Conservation (phyloP, 441 rosid species). For the Hura crepitans region DNA sequence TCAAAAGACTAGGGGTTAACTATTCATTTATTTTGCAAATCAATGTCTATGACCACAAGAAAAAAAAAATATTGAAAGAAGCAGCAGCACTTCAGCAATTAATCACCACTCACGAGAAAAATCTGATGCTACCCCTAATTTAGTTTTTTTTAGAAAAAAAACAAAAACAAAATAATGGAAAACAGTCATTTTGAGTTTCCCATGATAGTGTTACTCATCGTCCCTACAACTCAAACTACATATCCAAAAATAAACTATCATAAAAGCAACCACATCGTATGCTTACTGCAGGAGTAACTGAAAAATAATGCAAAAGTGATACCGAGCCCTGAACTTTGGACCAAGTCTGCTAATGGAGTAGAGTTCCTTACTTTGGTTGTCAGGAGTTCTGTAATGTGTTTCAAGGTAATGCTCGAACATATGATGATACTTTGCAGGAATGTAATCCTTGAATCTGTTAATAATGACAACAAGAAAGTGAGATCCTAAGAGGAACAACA, state of each 20-base stretch:
- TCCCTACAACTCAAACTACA: not conserved
- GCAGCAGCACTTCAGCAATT: not conserved
- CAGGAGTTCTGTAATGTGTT: constrained; percentile 28
- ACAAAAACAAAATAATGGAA: not conserved
- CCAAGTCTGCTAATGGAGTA: not conserved
- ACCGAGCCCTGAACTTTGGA: constrained; percentile 6
- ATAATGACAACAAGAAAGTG: constrained; percentile 13
- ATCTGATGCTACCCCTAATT: too few relatives aligned
- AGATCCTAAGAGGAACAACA: constrained; percentile 10
- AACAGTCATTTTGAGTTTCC: not conserved
- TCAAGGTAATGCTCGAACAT: constrained; percentile 65
- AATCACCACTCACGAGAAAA: not conserved
- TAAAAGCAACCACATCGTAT: not conserved
- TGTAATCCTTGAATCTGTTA: constrained; percentile 75
- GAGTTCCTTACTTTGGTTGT: constrained; percentile 30
- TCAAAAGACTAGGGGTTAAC: not conserved
- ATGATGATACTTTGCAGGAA: constrained; percentile 62
- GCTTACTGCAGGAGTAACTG: not conserved
- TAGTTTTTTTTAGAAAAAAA: too few relatives aligned
- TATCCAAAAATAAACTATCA: not conserved
- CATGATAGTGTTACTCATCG: not conserved
- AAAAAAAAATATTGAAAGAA: not conserved
- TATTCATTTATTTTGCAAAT: not conserved
- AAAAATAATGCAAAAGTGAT: not conserved
- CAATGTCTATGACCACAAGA: not conserved